A percentile compares a stretch with the other conserved stretches of the same genome.
Conservation (phyloP, 2,329 filamentous ascomycete species). For the Penicillium sp. region DNA sequence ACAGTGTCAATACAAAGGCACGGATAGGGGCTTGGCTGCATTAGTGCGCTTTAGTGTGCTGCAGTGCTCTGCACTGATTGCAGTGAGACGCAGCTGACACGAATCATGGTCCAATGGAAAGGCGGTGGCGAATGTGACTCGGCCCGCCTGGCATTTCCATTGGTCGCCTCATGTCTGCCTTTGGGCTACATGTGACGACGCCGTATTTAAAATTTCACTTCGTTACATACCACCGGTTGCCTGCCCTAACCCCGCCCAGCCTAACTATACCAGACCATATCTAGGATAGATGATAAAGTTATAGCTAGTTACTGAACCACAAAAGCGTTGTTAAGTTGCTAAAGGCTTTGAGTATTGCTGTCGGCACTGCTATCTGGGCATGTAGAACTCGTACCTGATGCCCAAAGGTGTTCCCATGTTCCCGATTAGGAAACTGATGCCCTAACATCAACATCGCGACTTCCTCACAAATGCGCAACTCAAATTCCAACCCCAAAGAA, state of each 20-base stretch:
- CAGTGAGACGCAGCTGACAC: no score
- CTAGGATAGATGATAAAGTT: no score
- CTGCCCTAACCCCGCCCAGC: no score
- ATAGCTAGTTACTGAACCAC: no score
- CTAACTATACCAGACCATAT: no score
- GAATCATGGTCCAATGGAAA: no score
- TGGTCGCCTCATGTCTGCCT: background rate
- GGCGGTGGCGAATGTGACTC: no score
- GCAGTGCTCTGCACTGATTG: no score
- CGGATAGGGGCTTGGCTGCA: slow-evolving; percentile 3
- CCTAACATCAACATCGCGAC: slow-evolving; percentile 10
- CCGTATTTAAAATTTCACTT: no score
- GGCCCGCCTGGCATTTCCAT: no score
- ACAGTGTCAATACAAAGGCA: slow-evolving; percentile 4
- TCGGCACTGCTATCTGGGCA: background rate
- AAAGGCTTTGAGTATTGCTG: background rate
- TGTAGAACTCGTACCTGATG: background rate
- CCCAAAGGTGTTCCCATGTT: background rate
- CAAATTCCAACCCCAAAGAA: background rate
- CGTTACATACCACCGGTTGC: no score
- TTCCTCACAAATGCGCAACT: background rate
- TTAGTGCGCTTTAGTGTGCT: background rate
- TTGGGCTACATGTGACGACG: background rate
- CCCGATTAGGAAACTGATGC: slow-evolving; percentile 12
- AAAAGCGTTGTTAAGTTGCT: background rate